Evolutionary conservation across 441 rosid genomes (phyloP).

Genomic region (Bruguiera hainesii): DNA sequence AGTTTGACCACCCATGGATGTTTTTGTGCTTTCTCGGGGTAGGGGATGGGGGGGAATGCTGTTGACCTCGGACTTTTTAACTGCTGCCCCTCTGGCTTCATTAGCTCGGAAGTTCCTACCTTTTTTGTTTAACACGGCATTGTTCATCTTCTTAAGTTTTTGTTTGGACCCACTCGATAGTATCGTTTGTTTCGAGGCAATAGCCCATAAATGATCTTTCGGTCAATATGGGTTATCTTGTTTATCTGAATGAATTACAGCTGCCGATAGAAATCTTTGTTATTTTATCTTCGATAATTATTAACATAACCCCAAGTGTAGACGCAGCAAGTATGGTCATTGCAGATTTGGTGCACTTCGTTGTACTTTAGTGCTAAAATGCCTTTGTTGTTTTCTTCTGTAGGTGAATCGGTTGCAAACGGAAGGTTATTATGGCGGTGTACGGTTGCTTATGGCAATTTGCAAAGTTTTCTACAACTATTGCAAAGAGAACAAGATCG

Average conservation of each 20-base stretch:
- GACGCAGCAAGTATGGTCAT: too few relatives aligned
- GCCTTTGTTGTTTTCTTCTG: not conserved
- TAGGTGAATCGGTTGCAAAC: slow-evolving; percentile 64
- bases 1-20: too few relatives aligned
- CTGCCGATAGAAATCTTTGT: too few relatives aligned
- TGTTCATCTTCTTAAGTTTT: not conserved
- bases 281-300: too few relatives aligned
- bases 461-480: slow-evolving; percentile 59
- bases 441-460: slow-evolving; percentile 86
- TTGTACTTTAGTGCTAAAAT: too few relatives aligned
- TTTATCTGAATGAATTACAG: not conserved
- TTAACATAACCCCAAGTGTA: too few relatives aligned
- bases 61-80: too few relatives aligned
- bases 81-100: not conserved
- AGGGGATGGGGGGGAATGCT: too few relatives aligned
- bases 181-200: not conserved
- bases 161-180: not conserved
- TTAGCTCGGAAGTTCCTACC: not conserved
- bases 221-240: too few relatives aligned
- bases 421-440: slow-evolving; percentile 94
- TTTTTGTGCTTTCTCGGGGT: too few relatives aligned
- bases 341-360: too few relatives aligned
- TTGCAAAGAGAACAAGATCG: slow-evolving; percentile 56
- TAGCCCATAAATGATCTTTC: not conserved
- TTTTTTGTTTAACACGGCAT: not conserved